A percentile compares a stretch with the other conserved stretches of the same genome.
phyloP scores from a whole-genome alignment of 225 moss, liverwort and hornwort genomes.

The Rhytidiadelphus loreus region DNA sequence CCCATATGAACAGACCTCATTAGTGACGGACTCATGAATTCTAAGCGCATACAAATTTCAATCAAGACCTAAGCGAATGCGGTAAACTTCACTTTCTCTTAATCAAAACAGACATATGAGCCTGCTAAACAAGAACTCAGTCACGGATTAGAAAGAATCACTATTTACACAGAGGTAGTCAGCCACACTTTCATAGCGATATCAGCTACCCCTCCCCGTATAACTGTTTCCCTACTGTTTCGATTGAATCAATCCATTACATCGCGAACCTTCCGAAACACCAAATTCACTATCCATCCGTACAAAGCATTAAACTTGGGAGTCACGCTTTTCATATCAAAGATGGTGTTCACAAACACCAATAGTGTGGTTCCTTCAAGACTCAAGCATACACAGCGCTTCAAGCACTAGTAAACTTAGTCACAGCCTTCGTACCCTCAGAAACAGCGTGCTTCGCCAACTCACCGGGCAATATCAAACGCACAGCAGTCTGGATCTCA shows the following conservation, averaged over 20 bases:
- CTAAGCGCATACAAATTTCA: not conserved
- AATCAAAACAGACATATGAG: fast-evolving
- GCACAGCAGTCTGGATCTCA: conserved; percentile 21
- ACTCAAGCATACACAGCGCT: fast-evolving
- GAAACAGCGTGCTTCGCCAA: conserved; percentile 28
- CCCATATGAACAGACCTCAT: no score
- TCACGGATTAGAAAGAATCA: fast-evolving
- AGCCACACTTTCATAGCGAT: no score
- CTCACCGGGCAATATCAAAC: conserved; percentile 21
- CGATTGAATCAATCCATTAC: fast-evolving
- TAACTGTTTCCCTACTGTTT: no score
- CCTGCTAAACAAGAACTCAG: fast-evolving
- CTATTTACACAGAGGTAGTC: no score
- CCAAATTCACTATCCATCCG: no score
- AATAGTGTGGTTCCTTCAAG: not conserved
- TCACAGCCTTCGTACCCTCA: conserved; percentile 24
- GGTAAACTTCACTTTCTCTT: no score
- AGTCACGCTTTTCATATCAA: not conserved
- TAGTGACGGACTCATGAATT: not conserved
- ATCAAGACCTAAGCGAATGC: not conserved
- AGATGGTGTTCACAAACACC: conserved; percentile 37
- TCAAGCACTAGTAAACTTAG: conserved; percentile 22
- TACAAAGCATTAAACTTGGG: no score
- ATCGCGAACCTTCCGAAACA: fast-evolving
- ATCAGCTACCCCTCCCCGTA: fast-evolving